phyloP scores from a whole-genome alignment of 2,329 filamentous ascomycete species.

The Ophiosphaerella narmari region DNA sequence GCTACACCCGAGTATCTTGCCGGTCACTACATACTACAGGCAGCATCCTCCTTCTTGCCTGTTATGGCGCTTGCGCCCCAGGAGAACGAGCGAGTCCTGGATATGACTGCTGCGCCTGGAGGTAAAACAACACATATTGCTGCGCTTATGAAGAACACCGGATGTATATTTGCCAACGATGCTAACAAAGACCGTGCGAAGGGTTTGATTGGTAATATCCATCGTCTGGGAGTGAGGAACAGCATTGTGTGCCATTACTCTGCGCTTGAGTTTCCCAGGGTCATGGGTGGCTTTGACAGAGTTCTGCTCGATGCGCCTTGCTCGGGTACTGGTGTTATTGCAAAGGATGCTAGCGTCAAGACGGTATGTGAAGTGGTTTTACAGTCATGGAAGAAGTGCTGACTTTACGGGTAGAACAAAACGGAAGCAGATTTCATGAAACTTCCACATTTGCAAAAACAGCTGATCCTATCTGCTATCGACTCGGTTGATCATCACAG shows the following conservation, averaged over 20 bases:
- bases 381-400: neutral
- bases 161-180: conserved; percentile 95
- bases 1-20: conserved; percentile 97
- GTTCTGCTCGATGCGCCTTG: conserved; percentile 94
- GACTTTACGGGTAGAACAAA: conserved; percentile 66
- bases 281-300: conserved; percentile 94
- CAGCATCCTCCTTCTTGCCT: conserved; percentile 92
- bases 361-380: conserved; percentile 53
- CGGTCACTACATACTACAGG: conserved; percentile 97
- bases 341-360: conserved; percentile 95
- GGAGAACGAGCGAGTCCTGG: conserved; percentile 86
- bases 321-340: conserved; percentile 95
- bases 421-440: conserved; percentile 92
- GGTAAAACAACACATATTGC: conserved; percentile 96
- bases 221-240: conserved; percentile 91
- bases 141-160: conserved; percentile 98
- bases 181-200: conserved; percentile 90
- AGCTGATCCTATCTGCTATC: conserved; percentile 88
- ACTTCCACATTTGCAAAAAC: conserved; percentile 92
- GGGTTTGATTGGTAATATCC: conserved; percentile 94
- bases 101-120: conserved; percentile 94
- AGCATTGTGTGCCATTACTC: conserved; percentile 95
- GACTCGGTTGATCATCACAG: conserved; percentile 90
- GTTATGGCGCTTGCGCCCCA: conserved; percentile 97
- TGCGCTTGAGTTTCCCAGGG: conserved; percentile 88